Percentiles rank a stretch among this genome's conserved stretches.
Evolutionary conservation across 2,329 filamentous ascomycete genomes (phyloP).

Genomic region (Colletotrichum sp.): DNA sequence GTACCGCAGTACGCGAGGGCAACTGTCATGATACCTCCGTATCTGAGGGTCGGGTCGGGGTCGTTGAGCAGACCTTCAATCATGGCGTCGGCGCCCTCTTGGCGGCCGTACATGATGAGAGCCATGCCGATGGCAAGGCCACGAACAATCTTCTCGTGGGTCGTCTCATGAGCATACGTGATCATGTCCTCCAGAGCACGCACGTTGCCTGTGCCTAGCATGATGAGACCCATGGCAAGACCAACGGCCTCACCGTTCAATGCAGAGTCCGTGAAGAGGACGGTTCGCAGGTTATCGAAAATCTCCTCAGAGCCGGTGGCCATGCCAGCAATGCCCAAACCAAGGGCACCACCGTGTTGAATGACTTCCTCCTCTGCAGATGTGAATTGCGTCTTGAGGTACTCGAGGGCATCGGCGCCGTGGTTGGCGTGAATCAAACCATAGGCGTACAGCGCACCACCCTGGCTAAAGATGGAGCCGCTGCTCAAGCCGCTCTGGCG

Average conservation of each 20-base stretch:
- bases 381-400: slow-evolving; percentile 76
- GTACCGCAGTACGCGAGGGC: slow-evolving; percentile 97
- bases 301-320: slow-evolving; percentile 89
- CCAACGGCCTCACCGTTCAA: slow-evolving; percentile 97
- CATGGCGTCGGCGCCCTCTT: slow-evolving; percentile 92
- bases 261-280: slow-evolving; percentile 92
- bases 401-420: slow-evolving; percentile 85
- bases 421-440: slow-evolving; percentile 98
- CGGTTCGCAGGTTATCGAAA: slow-evolving; percentile 87
- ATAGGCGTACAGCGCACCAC: slow-evolving; percentile 93
- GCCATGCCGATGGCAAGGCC: slow-evolving; percentile 97
- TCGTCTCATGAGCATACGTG: slow-evolving; percentile 95
- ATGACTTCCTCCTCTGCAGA: slow-evolving; percentile 88
- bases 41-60: slow-evolving; percentile 89
- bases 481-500: slow-evolving; percentile 74
- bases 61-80: slow-evolving; percentile 94
- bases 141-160: slow-evolving; percentile 98
- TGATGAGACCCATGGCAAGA: slow-evolving; percentile 94
- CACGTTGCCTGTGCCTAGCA: slow-evolving; percentile 96
- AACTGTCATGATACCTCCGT: slow-evolving; percentile 98
- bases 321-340: slow-evolving; percentile 97
- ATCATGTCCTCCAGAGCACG: slow-evolving; percentile 97
- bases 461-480: slow-evolving; percentile 94
- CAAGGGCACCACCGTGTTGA: slow-evolving; percentile 93
- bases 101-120: slow-evolving; percentile 95